Conservation (phyloP, 108 stramenopile genomes). For the Nannochloropsis gaditana region DNA sequence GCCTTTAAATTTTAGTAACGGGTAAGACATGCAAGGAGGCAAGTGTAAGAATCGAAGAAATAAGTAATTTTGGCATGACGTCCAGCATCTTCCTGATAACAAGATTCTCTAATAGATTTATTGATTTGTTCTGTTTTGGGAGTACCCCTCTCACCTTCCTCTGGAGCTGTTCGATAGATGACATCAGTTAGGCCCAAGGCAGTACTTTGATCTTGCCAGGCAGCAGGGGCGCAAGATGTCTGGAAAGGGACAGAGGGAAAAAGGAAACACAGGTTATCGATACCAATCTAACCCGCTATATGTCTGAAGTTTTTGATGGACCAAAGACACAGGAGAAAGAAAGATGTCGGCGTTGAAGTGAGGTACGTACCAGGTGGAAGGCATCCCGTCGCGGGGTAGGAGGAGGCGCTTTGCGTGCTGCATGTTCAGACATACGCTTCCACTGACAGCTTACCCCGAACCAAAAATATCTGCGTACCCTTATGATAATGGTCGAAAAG, state of each 20-base stretch:
- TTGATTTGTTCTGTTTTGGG: too few relatives aligned
- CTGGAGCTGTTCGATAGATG: neutral
- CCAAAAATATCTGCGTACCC: too few relatives aligned
- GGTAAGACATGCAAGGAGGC: too few relatives aligned
- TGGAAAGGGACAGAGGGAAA: neutral
- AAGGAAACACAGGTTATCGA: neutral
- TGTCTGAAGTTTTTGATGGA: too few relatives aligned
- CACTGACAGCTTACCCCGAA: too few relatives aligned
- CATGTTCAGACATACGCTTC: too few relatives aligned
- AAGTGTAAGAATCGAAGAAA: too few relatives aligned
- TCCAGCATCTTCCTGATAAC: too few relatives aligned
- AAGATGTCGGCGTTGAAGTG: neutral
- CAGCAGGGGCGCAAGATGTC: neutral
- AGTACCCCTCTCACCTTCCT: neutral
- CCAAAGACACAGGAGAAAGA: too few relatives aligned
- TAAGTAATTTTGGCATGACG: too few relatives aligned
- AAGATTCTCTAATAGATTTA: too few relatives aligned
- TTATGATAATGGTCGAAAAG: too few relatives aligned
- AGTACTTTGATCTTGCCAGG: conserved; percentile 2
- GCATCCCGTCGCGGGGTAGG: neutral
- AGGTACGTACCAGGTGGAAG: neutral
- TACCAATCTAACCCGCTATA: neutral
- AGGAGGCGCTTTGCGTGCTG: neutral
- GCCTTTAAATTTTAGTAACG: neutral
- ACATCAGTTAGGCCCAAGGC: neutral